Conservation (phyloP, 2,329 filamentous ascomycete species). For the Didymosphaeria variabile region DNA sequence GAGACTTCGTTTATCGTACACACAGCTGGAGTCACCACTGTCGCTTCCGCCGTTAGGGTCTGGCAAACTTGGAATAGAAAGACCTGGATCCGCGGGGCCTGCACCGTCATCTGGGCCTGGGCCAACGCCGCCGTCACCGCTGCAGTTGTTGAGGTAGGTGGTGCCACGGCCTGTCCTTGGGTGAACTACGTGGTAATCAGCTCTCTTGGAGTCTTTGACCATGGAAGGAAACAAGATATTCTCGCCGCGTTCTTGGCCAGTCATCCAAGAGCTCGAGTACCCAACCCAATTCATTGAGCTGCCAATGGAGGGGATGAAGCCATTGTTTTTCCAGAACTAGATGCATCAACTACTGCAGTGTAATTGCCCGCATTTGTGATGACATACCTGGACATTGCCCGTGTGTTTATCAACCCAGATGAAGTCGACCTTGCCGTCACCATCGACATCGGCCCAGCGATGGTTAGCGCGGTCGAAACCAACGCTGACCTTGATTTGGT, state of each 20-base stretch:
- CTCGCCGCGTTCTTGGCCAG: not conserved
- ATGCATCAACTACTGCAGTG: no score
- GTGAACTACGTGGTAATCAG: not conserved
- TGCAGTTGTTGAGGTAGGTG: not conserved
- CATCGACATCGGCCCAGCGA: not conserved
- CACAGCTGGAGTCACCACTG: no score
- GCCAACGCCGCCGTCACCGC: not conserved
- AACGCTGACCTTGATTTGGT: conserved; percentile 23
- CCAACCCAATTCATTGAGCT: not conserved
- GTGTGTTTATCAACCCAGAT: conserved; percentile 4
- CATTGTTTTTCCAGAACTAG: not conserved
- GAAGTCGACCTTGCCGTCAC: not conserved
- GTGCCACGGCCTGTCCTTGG: not conserved
- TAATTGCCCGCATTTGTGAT: no score
- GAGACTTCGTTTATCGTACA: no score
- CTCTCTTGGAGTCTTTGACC: not conserved
- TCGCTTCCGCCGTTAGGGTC: no score
- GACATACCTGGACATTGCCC: not conserved
- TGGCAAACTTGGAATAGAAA: not conserved
- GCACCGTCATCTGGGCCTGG: not conserved
- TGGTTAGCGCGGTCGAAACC: conserved; percentile 18
- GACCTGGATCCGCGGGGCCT: not conserved
- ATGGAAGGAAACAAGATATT: not conserved
- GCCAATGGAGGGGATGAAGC: not conserved
- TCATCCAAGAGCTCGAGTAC: not conserved